Conservation (phyloP, 2,329 filamentous ascomycete genomes). For the Zopfia rhizophila region DNA sequence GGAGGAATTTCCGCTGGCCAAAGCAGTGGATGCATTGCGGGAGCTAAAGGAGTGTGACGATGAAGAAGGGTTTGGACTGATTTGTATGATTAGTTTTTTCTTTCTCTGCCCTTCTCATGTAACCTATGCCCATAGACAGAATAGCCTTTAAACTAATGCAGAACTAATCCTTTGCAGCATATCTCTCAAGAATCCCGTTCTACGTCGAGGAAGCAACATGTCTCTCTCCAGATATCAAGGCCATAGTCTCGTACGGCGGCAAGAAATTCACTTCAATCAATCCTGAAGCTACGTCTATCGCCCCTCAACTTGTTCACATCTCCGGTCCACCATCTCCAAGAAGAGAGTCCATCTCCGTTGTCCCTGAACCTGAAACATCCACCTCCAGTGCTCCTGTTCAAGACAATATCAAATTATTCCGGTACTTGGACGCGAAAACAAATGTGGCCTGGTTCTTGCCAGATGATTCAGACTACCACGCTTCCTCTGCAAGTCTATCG, state of each 20-base stretch:
- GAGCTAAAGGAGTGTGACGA: constrained; percentile 35
- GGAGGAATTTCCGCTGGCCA: constrained; percentile 44
- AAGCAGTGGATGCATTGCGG: constrained; percentile 35
- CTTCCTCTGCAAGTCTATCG: constrained; percentile 66
- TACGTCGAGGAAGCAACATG: constrained; percentile 42
- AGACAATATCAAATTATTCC: constrained; percentile 33
- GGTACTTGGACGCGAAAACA: constrained; percentile 35
- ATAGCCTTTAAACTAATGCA: background rate
- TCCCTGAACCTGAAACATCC: constrained; percentile 18
- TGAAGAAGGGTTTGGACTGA: constrained; percentile 39
- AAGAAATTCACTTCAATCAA: constrained; percentile 39
- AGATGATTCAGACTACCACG: constrained; percentile 50
- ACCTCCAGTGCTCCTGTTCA: constrained; percentile 11
- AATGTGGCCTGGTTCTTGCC: constrained; percentile 43
- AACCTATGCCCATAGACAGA: background rate
- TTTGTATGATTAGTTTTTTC: constrained; percentile 36
- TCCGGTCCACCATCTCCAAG: constrained; percentile 31
- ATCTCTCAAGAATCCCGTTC: constrained; percentile 42
- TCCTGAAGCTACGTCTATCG: constrained; percentile 19
- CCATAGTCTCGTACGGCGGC: constrained; percentile 44
- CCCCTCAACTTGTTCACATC: constrained; percentile 44
- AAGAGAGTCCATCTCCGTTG: constrained; percentile 35
- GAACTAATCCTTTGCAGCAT: constrained; percentile 34
- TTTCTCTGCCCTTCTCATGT: constrained; percentile 3
- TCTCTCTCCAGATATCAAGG: constrained; percentile 39